Base-by-base conservation (phyloP, 805 yeast species). In the Ogataea haglerorum region DNA sequence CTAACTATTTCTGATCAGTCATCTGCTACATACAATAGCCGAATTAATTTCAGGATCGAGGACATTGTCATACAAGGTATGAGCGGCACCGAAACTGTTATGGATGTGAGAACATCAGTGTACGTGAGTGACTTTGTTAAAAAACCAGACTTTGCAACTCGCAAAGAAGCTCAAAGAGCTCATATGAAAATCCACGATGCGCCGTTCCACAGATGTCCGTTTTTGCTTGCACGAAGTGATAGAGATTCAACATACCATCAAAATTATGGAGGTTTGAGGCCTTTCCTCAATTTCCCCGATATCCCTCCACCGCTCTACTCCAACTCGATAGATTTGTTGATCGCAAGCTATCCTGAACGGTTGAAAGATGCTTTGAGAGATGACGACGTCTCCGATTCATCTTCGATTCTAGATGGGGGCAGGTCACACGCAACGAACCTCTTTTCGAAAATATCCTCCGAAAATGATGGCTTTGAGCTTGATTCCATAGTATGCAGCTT, bases 141-240 rank as follows among this genome's bases (percentile, higher is more conserved):
- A 43, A 76, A 75, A 40, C 61, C 65, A 10, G 66, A 76, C 43
- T 72, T 72, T 46, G 58, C 57, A 0, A 69, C 70, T 10, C 73
- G 75, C 30, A 61, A 77, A 37, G 53, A 56, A 8, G 53, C 63
- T 14, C 96, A 90, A 57, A 80, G 80, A 38, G 67, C 68, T 2
- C 95, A 85, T 58, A 62, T 90, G 2, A 64, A 75, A 14, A 48
- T 67, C 6, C 85, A 87, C 52, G 99, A 93, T 67, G 84, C 85
- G 0, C 88, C 96, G 0, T 88, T 78, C 47, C 93, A 87, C 50
- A 64, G 99, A 40, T 68, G 80, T 15, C 82, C 93, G 0, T 90
- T 88, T 57, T 60, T 91, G 21, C 58, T 91, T 7, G 72, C 75
- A 3, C 71, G 69, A 6, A 69, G 70, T 10, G 63, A 65, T 10